Conservation (phyloP, 768 basidiomycete genomes). For the Russula sp. region DNA sequence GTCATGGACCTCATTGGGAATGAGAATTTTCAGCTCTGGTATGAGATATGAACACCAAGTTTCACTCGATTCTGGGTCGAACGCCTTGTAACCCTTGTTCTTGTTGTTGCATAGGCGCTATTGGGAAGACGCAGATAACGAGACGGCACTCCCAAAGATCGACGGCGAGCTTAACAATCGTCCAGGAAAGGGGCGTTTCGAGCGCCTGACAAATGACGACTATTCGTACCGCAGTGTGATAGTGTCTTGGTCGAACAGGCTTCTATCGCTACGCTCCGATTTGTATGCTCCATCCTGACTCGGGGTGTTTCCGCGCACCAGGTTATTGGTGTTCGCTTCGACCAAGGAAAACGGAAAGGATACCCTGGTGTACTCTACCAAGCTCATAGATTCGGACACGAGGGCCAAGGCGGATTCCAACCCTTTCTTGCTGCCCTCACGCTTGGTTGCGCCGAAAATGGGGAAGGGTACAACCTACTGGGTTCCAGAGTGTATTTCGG, state of each 20-base stretch:
- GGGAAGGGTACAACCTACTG: conserved; percentile 29
- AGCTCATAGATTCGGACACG: conserved; percentile 28
- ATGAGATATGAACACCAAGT: not conserved
- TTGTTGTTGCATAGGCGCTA: conserved; percentile 29
- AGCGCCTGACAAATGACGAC: conserved; percentile 36
- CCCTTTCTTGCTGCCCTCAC: conserved; percentile 30
- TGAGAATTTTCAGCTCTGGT: conserved; percentile 38
- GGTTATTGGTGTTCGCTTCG: conserved; percentile 34
- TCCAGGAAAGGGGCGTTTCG: conserved; percentile 35
- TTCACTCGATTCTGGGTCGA: not conserved
- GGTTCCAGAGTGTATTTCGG: conserved; percentile 30
- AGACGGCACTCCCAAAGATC: conserved; percentile 28
- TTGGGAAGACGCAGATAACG: conserved; percentile 33
- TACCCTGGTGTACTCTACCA: conserved; percentile 32
- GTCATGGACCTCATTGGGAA: conserved; percentile 37
- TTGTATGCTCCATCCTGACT: not conserved
- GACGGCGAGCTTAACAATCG: conserved; percentile 34
- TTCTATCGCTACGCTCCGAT: not conserved
- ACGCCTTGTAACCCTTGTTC: not conserved
- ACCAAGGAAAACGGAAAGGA: conserved; percentile 37
- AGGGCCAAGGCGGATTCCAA: conserved; percentile 27
- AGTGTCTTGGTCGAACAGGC: conserved; percentile 35
- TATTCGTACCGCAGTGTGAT: conserved; percentile 28
- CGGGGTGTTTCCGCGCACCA: conserved; percentile 6
- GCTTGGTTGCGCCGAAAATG: conserved; percentile 29